phyloP scores from a whole-genome alignment of 495 filamentous ascomycete genomes.

The Aspergillus carlsbadensis region DNA sequence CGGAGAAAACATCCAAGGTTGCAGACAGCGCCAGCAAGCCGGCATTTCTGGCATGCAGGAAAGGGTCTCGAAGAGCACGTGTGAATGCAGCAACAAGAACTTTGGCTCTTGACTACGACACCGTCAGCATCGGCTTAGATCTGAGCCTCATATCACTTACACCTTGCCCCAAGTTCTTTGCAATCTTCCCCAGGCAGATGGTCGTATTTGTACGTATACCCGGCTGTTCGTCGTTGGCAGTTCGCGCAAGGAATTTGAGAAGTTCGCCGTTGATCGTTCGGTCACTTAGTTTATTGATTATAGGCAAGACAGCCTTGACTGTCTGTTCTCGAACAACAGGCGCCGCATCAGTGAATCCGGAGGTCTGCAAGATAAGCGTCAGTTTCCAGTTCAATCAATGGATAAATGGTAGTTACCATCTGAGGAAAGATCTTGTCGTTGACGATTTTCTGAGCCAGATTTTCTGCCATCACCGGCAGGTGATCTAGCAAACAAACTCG shows the following conservation, averaged over 20 bases:
- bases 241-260: conserved; percentile 87
- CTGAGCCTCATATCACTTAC: conserved; percentile 34
- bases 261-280: conserved; percentile 91
- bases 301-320: conserved; percentile 82
- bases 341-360: conserved; percentile 88
- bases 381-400: conserved; percentile 12
- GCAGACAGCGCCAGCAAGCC: conserved; percentile 80
- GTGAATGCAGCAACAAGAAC: conserved; percentile 90
- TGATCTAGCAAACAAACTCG: conserved; percentile 90
- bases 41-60: conserved; percentile 88
- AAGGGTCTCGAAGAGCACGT: conserved; percentile 86
- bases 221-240: conserved; percentile 95
- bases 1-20: conserved; percentile 80
- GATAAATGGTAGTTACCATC: conserved; percentile 54
- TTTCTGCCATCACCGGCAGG: conserved; percentile 86
- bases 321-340: conserved; percentile 94
- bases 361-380: conserved; percentile 51
- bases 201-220: conserved; percentile 98
- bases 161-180: conserved; percentile 76
- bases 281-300: conserved; percentile 88
- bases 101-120: conserved; percentile 68
- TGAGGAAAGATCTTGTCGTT: conserved; percentile 97
- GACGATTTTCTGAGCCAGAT: conserved; percentile 82
- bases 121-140: conserved; percentile 19
- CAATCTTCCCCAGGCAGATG: conserved; percentile 94